Base-by-base conservation (phyloP, 225 moss, liverwort and hornwort species). In the Lunularia cruciata region DNA sequence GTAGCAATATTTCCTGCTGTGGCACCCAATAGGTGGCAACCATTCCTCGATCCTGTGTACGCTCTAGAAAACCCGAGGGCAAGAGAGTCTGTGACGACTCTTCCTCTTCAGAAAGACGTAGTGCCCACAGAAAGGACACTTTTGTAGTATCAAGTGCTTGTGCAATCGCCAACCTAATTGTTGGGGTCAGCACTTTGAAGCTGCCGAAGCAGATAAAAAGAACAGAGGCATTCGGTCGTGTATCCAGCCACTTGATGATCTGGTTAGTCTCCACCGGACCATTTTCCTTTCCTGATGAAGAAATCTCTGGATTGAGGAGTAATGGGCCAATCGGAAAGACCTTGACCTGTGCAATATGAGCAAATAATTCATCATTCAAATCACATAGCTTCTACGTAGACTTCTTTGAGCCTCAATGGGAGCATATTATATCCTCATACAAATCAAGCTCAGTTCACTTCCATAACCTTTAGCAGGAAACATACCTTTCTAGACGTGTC, bases 171-270 rank as follows among this genome's bases (percentile, higher is more conserved):
- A 30, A 2, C 13, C 69, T 57, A 23, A 66, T 32, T 13, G n/a
- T 6, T 0, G 66, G 47, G 33, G 43, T 15, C 19, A 72, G 45
- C 13, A n/a, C 48, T 6, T 38, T 35, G 27, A 46, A 18, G 32
- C 63, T 75, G 14, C 79, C 79, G 46, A 80, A 80, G 31, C 65
- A 58, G 10, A 75, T 40, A 37, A 75, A 80, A 2, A 75, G 61
- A 2, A 80, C 79, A 12, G 79, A 75, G 0, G 22, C 42, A 20
- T 47, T 61, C 18, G 57, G 25, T 46, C 58, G 30, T 33, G 42
- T n/a, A 25, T 72, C 67, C 8, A 80, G 75, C 71, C 71, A 80
- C 20, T 31, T 2, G 13, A 80, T 39, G 20, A 36, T 40, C 34
- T 79, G 57, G 6, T 56, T 28, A 25, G 32, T 48, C 31, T 48